Base-by-base conservation (phyloP, 2,329 filamentous ascomycete species). In the Keithomyces neogunnii region DNA sequence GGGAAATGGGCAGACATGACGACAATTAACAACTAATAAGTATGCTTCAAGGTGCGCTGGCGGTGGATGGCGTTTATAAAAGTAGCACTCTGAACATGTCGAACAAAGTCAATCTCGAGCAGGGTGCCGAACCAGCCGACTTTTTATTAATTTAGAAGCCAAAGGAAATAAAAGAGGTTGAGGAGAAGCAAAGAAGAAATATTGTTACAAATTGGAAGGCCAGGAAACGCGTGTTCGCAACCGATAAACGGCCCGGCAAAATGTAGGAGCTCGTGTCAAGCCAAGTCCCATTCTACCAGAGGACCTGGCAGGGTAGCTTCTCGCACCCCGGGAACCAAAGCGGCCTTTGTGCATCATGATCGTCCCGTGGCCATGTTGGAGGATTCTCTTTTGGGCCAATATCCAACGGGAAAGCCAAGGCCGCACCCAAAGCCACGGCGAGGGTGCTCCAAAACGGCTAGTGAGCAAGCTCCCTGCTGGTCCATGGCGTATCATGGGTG, bases 271-370 rank as follows among this genome's bases (percentile, higher is more conserved):
- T 33, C 49, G 47, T 33, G 50, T 49, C 43, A 42, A 46, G 47
- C 42, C 47, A 46, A 49, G 49, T 51, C 43, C 47, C 47, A 50
- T 46, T 43, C 36, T 13, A 44, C 5, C 28, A 28, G 26, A 30
- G 40, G 6, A 44, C 10, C 26, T 26, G 13, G 13, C 26, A 26
- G 33, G 38, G 38, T 33, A 50, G 45, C 38, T 32, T 48, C 48
- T 26, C 38, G 36, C 33, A 50, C 32, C 38, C 48, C 39, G 48
- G 51, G 48, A 50, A 47, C 48, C 49, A 51, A 36, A 44, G 36
- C 44, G 53, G 19, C 19, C 53, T 39, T 47, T 51, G 51, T 53
- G 49, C 31, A 51, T 49, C 51, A 49, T 33, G 43, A 53, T 55
- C 48, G 48, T 51, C 51, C 39, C 32, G 43, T 35, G 31, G 45